phyloP scores from a whole-genome alignment of 352 stramenopile species.

The Globisporangium perplexum region DNA sequence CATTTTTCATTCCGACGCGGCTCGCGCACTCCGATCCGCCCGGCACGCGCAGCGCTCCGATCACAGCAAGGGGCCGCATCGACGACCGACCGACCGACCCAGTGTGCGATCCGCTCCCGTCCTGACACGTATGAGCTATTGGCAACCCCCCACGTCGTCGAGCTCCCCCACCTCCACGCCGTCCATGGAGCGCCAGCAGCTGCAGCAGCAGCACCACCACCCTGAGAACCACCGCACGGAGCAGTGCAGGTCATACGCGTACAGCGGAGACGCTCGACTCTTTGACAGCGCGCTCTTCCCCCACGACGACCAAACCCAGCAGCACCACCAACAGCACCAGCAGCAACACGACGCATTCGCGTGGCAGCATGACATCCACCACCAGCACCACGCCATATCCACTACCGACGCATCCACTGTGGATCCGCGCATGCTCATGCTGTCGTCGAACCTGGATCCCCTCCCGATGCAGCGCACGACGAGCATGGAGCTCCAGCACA shows the following conservation, averaged over 20 bases:
- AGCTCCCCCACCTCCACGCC: conserved; percentile 1
- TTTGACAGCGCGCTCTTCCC: conserved; percentile 1
- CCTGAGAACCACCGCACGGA: neutral
- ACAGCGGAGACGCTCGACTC: neutral
- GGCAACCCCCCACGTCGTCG: conserved; percentile 1
- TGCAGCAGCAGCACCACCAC: neutral
- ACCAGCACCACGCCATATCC: neutral
- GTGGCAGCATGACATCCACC: neutral
- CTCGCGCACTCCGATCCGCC: neutral
- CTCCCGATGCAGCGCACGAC: conserved; percentile 3
- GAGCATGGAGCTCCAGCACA: neutral
- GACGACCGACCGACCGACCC: neutral
- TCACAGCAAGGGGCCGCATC: neutral
- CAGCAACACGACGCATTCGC: conserved; percentile 1
- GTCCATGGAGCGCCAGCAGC: neutral
- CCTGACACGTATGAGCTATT: conserved; percentile 4
- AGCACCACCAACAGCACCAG: conserved; percentile 3
- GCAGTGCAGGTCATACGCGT: neutral
- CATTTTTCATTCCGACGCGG: conserved; percentile 9
- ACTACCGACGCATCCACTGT: neutral
- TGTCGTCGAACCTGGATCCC: conserved; percentile 5
- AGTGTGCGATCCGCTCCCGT: neutral
- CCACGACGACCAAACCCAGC: neutral
- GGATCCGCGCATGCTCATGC: neutral
- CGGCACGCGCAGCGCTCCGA: neutral